Percentiles rank a stretch among this genome's conserved stretches.
These are phyloP conservation scores for Aureobasidium sp. DNA, from an alignment of 2,329 filamentous ascomycete species.

Conservation along the genomic window DNA sequence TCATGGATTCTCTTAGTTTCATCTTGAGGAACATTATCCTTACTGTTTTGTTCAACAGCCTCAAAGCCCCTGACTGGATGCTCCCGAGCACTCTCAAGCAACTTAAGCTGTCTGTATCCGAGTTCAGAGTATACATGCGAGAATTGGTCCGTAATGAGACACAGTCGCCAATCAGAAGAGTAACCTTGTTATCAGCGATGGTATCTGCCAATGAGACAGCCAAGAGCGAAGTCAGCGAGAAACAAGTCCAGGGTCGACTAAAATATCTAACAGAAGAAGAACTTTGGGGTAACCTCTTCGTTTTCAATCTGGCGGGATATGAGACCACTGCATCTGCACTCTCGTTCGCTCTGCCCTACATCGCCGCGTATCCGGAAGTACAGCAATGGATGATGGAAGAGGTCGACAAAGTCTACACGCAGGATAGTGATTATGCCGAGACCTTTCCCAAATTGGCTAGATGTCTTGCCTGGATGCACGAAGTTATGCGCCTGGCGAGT, in stretches of 20 bases:
- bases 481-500: conserved; percentile 36
- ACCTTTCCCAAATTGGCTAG: conserved; percentile 34
- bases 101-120: not conserved
- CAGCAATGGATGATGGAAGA: conserved; percentile 45
- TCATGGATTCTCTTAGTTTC: not conserved
- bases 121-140: conserved; percentile 12
- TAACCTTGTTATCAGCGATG: not conserved
- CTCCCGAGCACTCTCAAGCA: not conserved
- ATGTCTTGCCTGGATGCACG: conserved; percentile 42
- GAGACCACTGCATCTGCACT: conserved; percentile 45
- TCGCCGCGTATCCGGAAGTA: not conserved
- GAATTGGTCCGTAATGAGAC: conserved; percentile 18
- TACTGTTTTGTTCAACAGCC: not conserved
- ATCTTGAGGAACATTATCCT: not conserved
- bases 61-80: not conserved
- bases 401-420: conserved; percentile 30
- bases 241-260: not conserved
- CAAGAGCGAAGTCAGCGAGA: not conserved
- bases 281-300: conserved; percentile 37
- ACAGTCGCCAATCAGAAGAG: conserved; percentile 13
- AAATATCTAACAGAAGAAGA: conserved; percentile 28
- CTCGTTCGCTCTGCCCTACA: conserved; percentile 30
- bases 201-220: not conserved
- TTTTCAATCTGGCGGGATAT: conserved; percentile 40
- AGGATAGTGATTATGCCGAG: conserved; percentile 29